A percentile compares a stretch with the other conserved stretches of the same genome.
phyloP scores from a whole-genome alignment of 1,284 basidiomycete genomes.

The Pascua guehoae region DNA sequence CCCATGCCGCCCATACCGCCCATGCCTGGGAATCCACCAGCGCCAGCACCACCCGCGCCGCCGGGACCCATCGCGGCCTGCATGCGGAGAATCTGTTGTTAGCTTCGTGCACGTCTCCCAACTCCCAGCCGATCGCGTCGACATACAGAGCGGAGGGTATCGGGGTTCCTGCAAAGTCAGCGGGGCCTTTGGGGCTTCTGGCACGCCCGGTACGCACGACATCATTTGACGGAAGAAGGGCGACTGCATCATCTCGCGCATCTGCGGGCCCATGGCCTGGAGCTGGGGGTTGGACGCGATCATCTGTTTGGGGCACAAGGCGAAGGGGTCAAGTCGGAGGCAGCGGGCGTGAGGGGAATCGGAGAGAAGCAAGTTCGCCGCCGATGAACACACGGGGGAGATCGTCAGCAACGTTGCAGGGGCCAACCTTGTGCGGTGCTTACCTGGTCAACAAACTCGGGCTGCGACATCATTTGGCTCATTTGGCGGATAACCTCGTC shows the following conservation, averaged over 20 bases:
- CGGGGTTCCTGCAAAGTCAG: constrained; percentile 31
- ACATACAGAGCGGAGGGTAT: constrained; percentile 36
- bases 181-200: no score
- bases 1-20: constrained; percentile 29
- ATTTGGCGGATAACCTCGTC: constrained; percentile 67
- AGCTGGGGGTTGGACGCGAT: constrained; percentile 78
- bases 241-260: constrained; percentile 72
- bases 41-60: constrained; percentile 16
- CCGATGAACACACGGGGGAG: no score
- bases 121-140: no score
- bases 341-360: no score
- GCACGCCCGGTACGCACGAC: constrained; percentile 24
- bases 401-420: not conserved
- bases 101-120: not conserved
- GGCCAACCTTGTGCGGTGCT: constrained; percentile 5
- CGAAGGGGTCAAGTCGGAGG: not conserved
- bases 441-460: constrained; percentile 71
- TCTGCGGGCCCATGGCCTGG: constrained; percentile 70
- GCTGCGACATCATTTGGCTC: constrained; percentile 65
- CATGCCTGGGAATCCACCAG: constrained; percentile 25
- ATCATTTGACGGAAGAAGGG: constrained; percentile 78
- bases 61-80: constrained; percentile 47
- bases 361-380: no score
- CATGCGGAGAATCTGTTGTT: constrained; percentile 71
- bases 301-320: constrained; percentile 50